phyloP scores from a whole-genome alignment of 306 rosid genomes.

The Quercus suber region DNA sequence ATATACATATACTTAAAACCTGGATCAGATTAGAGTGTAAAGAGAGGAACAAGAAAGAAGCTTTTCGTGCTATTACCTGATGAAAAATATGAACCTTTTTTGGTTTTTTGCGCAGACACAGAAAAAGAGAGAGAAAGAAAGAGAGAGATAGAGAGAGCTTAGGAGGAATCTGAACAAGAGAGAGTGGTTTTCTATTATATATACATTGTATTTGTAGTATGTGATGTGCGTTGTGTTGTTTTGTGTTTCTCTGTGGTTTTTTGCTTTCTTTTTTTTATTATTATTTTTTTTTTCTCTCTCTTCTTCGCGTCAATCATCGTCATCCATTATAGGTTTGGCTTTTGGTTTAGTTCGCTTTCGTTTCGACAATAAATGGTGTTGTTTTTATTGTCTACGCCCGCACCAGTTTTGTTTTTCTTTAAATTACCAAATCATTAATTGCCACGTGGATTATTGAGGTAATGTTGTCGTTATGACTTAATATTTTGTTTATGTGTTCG shows the following conservation, averaged over 20 bases:
- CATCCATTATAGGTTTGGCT: background rate
- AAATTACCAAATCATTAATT: background rate
- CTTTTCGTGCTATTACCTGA: background rate
- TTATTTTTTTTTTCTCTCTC: background rate
- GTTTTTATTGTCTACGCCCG: background rate
- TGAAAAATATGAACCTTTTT: too few species aligned
- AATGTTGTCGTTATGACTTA: background rate
- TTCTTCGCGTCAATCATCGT: slow-evolving; percentile 7
- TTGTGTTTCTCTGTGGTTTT: too few species aligned
- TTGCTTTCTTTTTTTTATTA: background rate
- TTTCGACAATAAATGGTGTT: background rate
- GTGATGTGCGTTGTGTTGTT: background rate
- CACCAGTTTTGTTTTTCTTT: too few species aligned
- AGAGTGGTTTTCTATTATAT: background rate
- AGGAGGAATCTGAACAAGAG: slow-evolving; percentile 15
- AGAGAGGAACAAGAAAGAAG: background rate
- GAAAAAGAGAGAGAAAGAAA: background rate
- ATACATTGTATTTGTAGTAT: background rate
- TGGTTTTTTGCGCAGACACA: background rate
- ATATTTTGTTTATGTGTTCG: too few species aligned
- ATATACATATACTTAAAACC: background rate
- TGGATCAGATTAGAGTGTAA: slow-evolving; percentile 2
- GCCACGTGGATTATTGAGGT: background rate
- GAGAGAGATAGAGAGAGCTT: slow-evolving; percentile 6
- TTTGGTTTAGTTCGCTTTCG: background rate